Conservation (phyloP, 345 rosid species). For the Arabidopsis arenosa region DNA sequence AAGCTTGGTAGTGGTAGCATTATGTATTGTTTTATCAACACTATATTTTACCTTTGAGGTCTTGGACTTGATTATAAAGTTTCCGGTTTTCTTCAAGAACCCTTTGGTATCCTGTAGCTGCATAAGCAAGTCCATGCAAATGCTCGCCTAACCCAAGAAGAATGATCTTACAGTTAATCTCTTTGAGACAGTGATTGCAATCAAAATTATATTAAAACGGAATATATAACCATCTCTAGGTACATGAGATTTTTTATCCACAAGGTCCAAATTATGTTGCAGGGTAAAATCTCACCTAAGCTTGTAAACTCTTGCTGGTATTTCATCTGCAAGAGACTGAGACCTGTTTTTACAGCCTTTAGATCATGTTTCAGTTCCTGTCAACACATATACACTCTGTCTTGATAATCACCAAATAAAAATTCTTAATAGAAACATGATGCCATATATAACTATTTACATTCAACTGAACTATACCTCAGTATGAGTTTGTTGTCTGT, state of each 20-base stretch:
- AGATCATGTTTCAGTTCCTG: slow-evolving; percentile 79
- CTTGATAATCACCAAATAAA: slow-evolving; percentile 16
- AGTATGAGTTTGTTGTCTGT: slow-evolving; percentile 65
- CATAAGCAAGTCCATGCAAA: slow-evolving; percentile 66
- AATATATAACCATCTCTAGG: neutral
- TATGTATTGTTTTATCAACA: neutral
- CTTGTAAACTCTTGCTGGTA: slow-evolving; percentile 67
- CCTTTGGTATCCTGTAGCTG: slow-evolving; percentile 83
- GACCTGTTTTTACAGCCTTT: slow-evolving; percentile 58
- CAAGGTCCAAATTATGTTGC: neutral
- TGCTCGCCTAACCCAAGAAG: slow-evolving; percentile 61
- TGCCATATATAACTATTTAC: neutral
- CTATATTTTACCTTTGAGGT: slow-evolving; percentile 72
- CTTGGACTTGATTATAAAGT: slow-evolving; percentile 95
- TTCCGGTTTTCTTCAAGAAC: slow-evolving; percentile 93
- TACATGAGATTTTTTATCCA: too few species aligned
- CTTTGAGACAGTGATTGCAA: neutral
- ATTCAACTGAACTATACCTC: slow-evolving; percentile 50
- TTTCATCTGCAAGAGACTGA: slow-evolving; percentile 67
- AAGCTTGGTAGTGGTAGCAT: neutral
- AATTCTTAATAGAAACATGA: neutral
- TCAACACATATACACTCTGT: neutral
- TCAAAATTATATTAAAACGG: neutral
- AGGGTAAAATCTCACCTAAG: slow-evolving; percentile 57
- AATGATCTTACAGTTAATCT: neutral